These are phyloP conservation scores for Mycena galericulata DNA, from an alignment of 768 basidiomycete genomes.

Conservation along the genomic window DNA sequence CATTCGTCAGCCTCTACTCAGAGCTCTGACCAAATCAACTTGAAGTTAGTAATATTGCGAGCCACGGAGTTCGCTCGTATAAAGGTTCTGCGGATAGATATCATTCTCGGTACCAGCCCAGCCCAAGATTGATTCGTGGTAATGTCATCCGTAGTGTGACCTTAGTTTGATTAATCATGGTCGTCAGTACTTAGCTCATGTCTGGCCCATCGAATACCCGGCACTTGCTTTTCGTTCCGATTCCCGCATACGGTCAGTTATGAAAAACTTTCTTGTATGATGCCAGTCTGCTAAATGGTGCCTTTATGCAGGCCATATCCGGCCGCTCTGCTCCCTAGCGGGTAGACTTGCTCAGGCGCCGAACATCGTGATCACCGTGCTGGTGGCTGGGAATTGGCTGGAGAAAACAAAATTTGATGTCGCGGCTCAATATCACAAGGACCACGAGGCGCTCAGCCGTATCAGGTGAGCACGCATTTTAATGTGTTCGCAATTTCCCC, in stretches of 20 bases:
- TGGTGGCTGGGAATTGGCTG: slow-evolving; percentile 15
- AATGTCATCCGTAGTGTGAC: no score
- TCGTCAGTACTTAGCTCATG: no score
- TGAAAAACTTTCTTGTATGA: neutral
- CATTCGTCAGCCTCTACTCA: no score
- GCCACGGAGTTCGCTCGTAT: no score
- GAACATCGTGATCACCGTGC: neutral
- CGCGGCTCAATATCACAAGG: neutral
- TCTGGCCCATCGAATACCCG: neutral
- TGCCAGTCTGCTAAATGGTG: neutral
- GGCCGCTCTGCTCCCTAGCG: slow-evolving; percentile 2
- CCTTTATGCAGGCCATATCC: slow-evolving; percentile 11
- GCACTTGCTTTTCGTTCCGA: slow-evolving; percentile 1
- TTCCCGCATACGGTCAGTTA: slow-evolving; percentile 16
- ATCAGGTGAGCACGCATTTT: neutral
- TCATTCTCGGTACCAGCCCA: no score
- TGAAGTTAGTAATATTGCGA: no score
- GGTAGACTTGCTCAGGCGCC: neutral
- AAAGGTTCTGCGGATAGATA: no score
- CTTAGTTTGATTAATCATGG: no score
- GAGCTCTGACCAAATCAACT: no score
- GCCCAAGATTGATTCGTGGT: no score
- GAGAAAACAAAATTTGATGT: neutral
- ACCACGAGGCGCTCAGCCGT: neutral
- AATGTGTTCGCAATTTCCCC: no score